phyloP scores from a whole-genome alignment of 2,329 filamentous ascomycete genomes.

The Fusarium floridanum region DNA sequence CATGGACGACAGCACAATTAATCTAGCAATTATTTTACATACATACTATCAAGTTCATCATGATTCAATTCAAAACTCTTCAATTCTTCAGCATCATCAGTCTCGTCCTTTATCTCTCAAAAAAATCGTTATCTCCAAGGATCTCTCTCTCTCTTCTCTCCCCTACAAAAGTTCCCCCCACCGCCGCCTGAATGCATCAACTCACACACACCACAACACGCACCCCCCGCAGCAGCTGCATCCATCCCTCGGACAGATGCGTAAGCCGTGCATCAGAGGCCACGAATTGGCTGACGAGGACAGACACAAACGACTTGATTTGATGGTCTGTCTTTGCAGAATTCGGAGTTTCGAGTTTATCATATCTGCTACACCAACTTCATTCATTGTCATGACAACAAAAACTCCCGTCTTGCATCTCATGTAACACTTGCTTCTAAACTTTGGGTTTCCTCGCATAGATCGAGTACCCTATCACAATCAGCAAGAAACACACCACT shows the following conservation, averaged over 20 bases:
- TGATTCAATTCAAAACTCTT: background rate
- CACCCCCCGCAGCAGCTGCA: background rate
- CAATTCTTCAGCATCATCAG: background rate
- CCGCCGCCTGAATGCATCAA: slow-evolving; percentile 1
- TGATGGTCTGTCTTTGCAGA: background rate
- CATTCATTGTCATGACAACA: background rate
- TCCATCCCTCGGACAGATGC: slow-evolving; percentile 16
- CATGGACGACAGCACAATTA: background rate
- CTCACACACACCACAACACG: background rate
- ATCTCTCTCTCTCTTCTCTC: slow-evolving; percentile 12
- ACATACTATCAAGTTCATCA: background rate
- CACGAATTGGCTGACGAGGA: slow-evolving; percentile 33
- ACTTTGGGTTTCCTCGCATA: background rate
- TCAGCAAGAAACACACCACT: background rate
- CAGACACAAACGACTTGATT: background rate
- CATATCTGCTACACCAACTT: background rate
- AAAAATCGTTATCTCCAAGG: slow-evolving; percentile 10
- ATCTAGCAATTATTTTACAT: background rate
- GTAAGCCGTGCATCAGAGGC: slow-evolving; percentile 33
- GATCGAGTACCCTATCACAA: background rate
- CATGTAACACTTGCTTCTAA: background rate
- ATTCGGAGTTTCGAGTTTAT: background rate
- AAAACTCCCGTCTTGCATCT: background rate
- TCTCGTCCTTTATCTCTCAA: background rate
- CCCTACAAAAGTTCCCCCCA: slow-evolving; percentile 36